Evolutionary conservation across 441 rosid species (phyloP).

Genomic region (Flueggea neowawraea): DNA sequence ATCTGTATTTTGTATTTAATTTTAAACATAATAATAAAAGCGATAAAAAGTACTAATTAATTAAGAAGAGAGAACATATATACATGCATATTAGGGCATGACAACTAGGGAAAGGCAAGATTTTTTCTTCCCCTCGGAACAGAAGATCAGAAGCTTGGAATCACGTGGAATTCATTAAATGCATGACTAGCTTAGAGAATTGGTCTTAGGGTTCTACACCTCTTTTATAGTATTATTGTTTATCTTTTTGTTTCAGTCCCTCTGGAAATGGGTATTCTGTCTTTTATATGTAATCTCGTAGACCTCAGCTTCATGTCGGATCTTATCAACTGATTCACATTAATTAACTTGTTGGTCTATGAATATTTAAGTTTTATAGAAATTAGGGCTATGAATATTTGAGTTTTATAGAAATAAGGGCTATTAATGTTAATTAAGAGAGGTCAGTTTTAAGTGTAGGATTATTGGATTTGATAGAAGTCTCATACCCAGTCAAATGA

Average conservation of each 20-base stretch:
- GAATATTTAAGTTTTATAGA: background rate
- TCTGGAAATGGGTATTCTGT: conserved; percentile 26
- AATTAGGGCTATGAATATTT: too few species aligned
- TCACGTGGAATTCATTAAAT: conserved; percentile 65
- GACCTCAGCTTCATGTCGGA: conserved; percentile 50
- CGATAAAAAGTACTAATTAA: background rate
- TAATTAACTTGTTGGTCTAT: conserved; percentile 15
- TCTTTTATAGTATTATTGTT: background rate
- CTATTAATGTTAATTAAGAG: too few species aligned
- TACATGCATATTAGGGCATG: conserved; percentile 11
- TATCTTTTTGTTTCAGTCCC: conserved; percentile 21
- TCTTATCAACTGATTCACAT: conserved; percentile 34
- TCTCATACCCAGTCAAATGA: too few species aligned
- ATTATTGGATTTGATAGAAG: too few species aligned
- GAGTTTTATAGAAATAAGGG: background rate
- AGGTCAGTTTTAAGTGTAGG: too few species aligned
- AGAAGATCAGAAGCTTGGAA: conserved; percentile 56
- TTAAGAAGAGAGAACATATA: background rate
- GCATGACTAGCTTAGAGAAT: conserved; percentile 23
- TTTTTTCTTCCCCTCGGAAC: conserved; percentile 27
- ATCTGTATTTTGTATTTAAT: too few species aligned
- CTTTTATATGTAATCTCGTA: conserved; percentile 10
- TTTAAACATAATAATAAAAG: conserved; percentile 14
- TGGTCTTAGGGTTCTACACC: conserved; percentile 33
- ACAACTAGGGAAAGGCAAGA: conserved; percentile 32